Base-by-base conservation (phyloP, 495 filamentous ascomycete genomes). In the Sordaria brevicollis region DNA sequence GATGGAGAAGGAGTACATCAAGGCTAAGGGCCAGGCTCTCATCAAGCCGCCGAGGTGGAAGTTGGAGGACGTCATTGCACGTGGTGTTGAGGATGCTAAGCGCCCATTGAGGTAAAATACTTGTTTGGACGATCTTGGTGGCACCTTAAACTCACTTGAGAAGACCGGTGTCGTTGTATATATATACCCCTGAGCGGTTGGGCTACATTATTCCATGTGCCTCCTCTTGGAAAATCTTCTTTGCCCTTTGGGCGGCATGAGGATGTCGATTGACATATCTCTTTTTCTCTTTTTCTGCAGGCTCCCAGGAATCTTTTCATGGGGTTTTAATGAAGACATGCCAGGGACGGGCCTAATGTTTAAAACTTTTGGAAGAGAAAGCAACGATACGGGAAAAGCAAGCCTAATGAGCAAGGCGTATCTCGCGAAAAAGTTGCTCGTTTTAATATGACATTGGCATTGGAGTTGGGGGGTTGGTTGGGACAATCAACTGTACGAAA, bases 1-100 rank as follows among this genome's bases (percentile, higher is more conserved):
- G 66, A 88, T 89, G 73, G 90, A 95, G 80, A 85, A 89, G 78
- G 89, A 90, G 76, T 88, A 87, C 83, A 84, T 87, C 70, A 88
- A 87, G 76, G 83, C 81, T 15, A 87, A 86, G 33, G 79, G 86
- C 35, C 79, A 85, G 71, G 81, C 78, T 31, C 80, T 83, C 34
- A 70, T 88, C 68, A 85, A 80, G 71, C 88, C 92, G 69, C 94
- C 94, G 11, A 84, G 94, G 69, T 97, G 94, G 94, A 82, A 84
- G 38, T 76, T 97, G 25, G 87, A 91, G 67, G 92, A 97, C 70
- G 87, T 97, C 49, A 84, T 97, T 69, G 87, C 87, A 65, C 84
- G 87, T 33, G 93, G 93, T 70, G 92, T 90, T 21, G 85, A 91
- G 65, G 94, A 97, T 80, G 88, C 89, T 74, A 92, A 96, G 82